A percentile compares a stretch with the other conserved stretches of the same genome.
Conservation (phyloP, 768 basidiomycete genomes). For the Boletus sp. region DNA sequence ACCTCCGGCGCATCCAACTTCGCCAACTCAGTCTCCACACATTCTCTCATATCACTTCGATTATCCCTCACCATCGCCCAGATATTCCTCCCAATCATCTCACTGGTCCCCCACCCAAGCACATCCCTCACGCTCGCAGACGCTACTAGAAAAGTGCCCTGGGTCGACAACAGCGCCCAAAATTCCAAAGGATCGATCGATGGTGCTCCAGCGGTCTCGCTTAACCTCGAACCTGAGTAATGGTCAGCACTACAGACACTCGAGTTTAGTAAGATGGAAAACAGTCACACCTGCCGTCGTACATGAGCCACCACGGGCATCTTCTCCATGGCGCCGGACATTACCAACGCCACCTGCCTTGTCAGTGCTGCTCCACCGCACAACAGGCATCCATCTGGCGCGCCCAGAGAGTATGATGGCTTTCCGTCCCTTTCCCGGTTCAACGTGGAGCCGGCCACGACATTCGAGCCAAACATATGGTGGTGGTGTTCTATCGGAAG, state of each 20-base stretch:
- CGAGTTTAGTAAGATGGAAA: neutral
- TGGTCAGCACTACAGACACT: neutral
- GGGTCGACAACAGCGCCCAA: slow-evolving; percentile 50
- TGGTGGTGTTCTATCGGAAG: slow-evolving; percentile 18
- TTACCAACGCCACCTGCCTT: slow-evolving; percentile 41
- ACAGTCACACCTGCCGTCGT: slow-evolving; percentile 23
- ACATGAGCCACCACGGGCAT: neutral
- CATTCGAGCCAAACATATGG: slow-evolving; percentile 88
- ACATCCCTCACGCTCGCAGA: slow-evolving; percentile 56
- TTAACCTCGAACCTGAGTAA: slow-evolving; percentile 5
- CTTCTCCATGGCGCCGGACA: neutral
- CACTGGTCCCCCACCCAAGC: slow-evolving; percentile 59
- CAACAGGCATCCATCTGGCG: slow-evolving; percentile 59
- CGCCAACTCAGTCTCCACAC: slow-evolving; percentile 29
- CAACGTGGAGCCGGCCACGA: slow-evolving; percentile 83
- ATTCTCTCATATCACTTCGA: slow-evolving; percentile 15
- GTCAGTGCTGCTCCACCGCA: slow-evolving; percentile 60
- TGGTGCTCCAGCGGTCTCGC: neutral
- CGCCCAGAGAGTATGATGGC: slow-evolving; percentile 90
- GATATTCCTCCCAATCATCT: slow-evolving; percentile 50
- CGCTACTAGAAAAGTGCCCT: slow-evolving; percentile 50
- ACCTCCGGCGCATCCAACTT: slow-evolving; percentile 20
- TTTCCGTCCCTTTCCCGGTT: slow-evolving; percentile 92
- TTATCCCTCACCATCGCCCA: slow-evolving; percentile 36
- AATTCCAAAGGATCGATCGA: slow-evolving; percentile 35